Evolutionary conservation across 345 rosid genomes (phyloP).

Genomic region (Eucalyptus sideroxylon): DNA sequence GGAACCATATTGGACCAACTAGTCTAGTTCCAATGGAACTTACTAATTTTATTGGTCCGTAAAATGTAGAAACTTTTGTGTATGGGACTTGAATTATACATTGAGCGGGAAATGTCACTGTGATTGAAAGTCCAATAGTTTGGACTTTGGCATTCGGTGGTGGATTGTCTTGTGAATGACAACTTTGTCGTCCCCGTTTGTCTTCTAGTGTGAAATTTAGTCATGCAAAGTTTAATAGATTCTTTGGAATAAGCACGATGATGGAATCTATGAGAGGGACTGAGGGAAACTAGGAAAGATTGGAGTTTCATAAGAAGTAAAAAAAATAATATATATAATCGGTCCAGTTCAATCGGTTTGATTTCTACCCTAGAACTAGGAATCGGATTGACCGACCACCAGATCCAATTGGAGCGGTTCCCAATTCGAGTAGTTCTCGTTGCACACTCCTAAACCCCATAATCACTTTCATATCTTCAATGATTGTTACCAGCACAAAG

Average conservation of each 20-base stretch:
- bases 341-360: accelerated
- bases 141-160: neutral
- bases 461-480: no score
- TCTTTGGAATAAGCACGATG: neutral
- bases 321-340: no score
- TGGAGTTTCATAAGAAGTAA: no score
- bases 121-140: neutral
- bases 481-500: no score
- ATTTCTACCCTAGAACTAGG: no score
- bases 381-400: accelerated
- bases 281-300: no score
- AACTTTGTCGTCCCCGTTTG: neutral
- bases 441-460: no score
- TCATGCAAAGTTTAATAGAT: neutral
- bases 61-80: no score
- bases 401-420: accelerated
- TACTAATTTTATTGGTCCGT: no score
- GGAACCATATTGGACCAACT: accelerated
- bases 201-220: neutral
- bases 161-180: neutral
- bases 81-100: no score
- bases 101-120: neutral
- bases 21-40: no score
- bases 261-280: neutral
- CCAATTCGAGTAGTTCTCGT: no score